These are phyloP conservation scores for Ophiostoma ulmi DNA, from an alignment of 2,329 filamentous ascomycete genomes.

Conservation along the genomic window DNA sequence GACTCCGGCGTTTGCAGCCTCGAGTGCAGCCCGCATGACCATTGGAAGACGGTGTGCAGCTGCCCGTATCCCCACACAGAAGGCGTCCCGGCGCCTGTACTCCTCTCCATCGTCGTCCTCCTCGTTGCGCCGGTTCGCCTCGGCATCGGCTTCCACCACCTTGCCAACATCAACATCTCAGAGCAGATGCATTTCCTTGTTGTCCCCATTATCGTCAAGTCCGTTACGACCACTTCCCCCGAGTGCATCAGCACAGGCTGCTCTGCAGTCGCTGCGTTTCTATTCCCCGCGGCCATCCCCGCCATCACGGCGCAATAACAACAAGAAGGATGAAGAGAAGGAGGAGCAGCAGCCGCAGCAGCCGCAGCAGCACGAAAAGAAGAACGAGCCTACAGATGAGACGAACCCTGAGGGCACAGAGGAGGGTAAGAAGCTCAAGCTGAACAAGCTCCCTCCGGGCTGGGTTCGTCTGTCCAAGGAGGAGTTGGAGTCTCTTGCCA, in stretches of 20 bases:
- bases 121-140: constrained; percentile 11
- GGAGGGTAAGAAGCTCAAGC: constrained; percentile 11
- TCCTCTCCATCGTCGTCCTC: constrained; percentile 33
- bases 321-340: constrained; percentile 19
- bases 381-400: constrained; percentile 7
- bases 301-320: constrained; percentile 21
- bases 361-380: background rate
- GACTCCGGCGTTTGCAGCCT: constrained; percentile 14
- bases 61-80: constrained; percentile 15
- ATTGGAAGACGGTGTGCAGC: constrained; percentile 16
- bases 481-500: constrained; percentile 50
- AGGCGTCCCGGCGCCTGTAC: constrained; percentile 18
- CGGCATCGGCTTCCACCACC: background rate
- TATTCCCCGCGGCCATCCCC: constrained; percentile 23
- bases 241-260: constrained; percentile 10
- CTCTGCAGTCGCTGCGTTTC: constrained; percentile 21
- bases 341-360: background rate
- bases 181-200: constrained; percentile 4
- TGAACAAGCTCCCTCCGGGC: constrained; percentile 27
- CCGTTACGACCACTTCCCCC: constrained; percentile 14
- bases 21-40: constrained; percentile 14
- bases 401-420: background rate
- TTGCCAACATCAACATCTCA: background rate
- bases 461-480: constrained; percentile 45
- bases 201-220: background rate